phyloP scores from a whole-genome alignment of 2,329 filamentous ascomycete genomes.

The Parastagonospora avenae region DNA sequence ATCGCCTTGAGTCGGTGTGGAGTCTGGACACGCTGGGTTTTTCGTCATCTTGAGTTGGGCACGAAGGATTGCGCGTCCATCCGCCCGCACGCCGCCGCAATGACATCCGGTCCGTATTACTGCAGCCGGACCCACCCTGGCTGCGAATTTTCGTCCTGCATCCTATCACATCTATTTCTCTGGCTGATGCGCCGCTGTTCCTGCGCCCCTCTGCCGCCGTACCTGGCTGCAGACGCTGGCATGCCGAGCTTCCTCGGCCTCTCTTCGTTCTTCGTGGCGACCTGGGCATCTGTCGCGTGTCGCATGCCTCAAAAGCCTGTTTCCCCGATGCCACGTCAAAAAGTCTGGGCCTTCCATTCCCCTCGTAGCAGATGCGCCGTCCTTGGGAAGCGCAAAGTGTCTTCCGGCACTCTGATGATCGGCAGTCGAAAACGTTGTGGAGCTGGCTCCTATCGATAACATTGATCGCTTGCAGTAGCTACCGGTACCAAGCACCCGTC shows the following conservation, averaged over 20 bases:
- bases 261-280: no score
- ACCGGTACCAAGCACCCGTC: slow-evolving; percentile 2
- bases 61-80: slow-evolving; percentile 9
- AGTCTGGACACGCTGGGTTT: not conserved
- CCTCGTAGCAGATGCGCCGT: not conserved
- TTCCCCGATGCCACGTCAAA: no score
- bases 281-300: no score
- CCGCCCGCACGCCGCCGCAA: slow-evolving; percentile 4
- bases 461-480: slow-evolving; percentile 20
- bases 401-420: not conserved
- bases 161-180: not conserved
- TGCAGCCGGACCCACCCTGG: slow-evolving; percentile 2
- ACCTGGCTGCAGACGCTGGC: not conserved
- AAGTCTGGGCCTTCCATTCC: no score
- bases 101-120: not conserved
- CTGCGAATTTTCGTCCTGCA: not conserved
- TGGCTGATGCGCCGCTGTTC: not conserved
- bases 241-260: not conserved
- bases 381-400: not conserved
- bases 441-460: slow-evolving; percentile 29
- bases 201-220: not conserved
- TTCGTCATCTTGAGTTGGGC: slow-evolving; percentile 11
- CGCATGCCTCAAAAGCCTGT: no score
- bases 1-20: not conserved
- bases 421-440: slow-evolving; percentile 12